Percentiles rank a stretch among this genome's conserved stretches.
Evolutionary conservation across 306 rosid genomes (phyloP).

Genomic region (Dryas alaskensis): DNA sequence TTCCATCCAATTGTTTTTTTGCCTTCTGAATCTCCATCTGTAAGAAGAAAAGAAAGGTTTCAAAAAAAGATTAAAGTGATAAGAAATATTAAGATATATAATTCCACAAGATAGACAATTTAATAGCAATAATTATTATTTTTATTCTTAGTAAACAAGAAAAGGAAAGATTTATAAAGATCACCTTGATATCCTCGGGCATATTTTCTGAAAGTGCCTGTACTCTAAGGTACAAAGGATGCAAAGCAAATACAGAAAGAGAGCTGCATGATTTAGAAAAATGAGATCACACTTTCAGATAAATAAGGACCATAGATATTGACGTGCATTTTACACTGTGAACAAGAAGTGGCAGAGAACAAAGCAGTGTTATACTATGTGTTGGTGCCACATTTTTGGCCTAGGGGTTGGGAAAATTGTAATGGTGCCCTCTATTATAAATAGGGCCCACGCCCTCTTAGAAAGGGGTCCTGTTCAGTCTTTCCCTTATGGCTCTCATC

Average conservation of each 20-base stretch:
- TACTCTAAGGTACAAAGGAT: constrained; percentile 89
- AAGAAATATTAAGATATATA: background rate
- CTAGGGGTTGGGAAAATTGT: no score
- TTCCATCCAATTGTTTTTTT: constrained; percentile 63
- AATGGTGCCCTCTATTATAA: no score
- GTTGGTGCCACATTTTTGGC: no score
- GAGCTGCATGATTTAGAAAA: constrained; percentile 60
- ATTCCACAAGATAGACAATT: constrained; percentile 2
- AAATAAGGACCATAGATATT: background rate
- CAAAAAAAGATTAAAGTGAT: constrained; percentile 10
- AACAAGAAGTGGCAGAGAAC: background rate
- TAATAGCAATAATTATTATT: constrained; percentile 5
- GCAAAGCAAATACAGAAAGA: constrained; percentile 90
- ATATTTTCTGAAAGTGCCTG: constrained; percentile 78
- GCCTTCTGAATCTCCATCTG: constrained; percentile 82
- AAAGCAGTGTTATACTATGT: background rate
- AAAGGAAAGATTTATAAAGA: constrained; percentile 13
- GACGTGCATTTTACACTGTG: background rate
- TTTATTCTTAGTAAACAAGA: constrained; percentile 5
- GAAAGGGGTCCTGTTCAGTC: no score
- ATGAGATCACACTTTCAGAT: constrained; percentile 16
- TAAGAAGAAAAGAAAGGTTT: constrained; percentile 5
- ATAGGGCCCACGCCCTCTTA: no score
- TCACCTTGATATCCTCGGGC: constrained; percentile 77
- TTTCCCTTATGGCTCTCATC: no score